A percentile compares a stretch with the other conserved stretches of the same genome.
Conservation (phyloP, 2,329 filamentous ascomycete species). For the Penicillium sp. region DNA sequence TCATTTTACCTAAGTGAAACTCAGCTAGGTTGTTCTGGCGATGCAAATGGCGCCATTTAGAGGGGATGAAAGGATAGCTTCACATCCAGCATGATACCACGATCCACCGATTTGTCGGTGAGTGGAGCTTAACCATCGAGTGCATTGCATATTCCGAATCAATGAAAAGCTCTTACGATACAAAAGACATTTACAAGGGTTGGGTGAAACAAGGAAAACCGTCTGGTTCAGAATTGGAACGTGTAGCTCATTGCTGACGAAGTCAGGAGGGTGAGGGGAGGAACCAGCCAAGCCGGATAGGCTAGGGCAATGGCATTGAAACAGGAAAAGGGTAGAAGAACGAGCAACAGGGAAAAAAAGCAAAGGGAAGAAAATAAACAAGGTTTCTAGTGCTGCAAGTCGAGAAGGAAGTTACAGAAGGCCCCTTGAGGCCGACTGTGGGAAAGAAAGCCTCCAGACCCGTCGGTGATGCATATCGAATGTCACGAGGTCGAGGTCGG, state of each 20-base stretch:
- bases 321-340: constrained; percentile 13
- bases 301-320: constrained; percentile 30
- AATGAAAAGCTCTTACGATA: constrained; percentile 1
- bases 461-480: constrained; percentile 33
- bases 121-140: neutral
- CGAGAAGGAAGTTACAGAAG: constrained; percentile 29
- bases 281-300: constrained; percentile 21
- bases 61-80: too few relatives aligned
- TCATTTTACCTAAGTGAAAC: too few relatives aligned
- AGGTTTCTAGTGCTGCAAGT: constrained; percentile 41
- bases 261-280: constrained; percentile 7
- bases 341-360: constrained; percentile 7
- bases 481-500: constrained; percentile 31
- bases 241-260: constrained; percentile 21
- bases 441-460: constrained; percentile 33
- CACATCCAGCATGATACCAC: too few relatives aligned
- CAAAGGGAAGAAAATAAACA: constrained; percentile 28
- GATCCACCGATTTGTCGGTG: neutral
- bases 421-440: neutral
- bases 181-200: constrained; percentile 13
- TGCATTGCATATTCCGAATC: neutral
- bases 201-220: constrained; percentile 10
- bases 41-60: too few relatives aligned
- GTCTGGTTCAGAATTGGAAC: constrained; percentile 25
- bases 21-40: too few relatives aligned